Evolutionary conservation across 108 stramenopile genomes (phyloP).

Genomic region (Pseudonitzschia delicatissima): DNA sequence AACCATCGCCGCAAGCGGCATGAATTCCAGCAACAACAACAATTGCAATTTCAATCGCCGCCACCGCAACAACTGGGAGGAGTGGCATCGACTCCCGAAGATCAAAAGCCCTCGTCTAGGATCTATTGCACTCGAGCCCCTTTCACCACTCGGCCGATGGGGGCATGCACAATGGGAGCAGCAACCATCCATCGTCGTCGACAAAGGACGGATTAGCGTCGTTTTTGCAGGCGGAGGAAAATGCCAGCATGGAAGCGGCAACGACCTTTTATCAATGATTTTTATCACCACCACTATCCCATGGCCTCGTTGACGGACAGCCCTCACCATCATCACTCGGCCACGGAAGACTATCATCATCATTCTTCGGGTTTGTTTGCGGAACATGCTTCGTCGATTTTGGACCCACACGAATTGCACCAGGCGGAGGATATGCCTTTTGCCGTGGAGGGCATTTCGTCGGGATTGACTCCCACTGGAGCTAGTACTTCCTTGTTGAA

Average conservation of each 20-base stretch:
- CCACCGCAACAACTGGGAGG: neutral
- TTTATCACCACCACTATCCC: constrained; percentile 15
- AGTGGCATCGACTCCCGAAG: neutral
- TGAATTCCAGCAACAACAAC: neutral
- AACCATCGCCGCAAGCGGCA: constrained; percentile 2
- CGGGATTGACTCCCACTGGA: neutral
- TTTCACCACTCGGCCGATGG: constrained; percentile 24
- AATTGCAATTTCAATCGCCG: neutral
- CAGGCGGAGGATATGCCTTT: constrained; percentile 57
- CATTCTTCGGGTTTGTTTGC: neutral
- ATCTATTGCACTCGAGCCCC: constrained; percentile 52
- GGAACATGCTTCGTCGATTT: too few relatives aligned
- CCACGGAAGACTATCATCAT: neutral
- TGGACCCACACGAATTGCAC: neutral
- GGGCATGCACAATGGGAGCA: neutral
- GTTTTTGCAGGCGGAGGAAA: constrained; percentile 4
- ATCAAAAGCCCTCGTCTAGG: constrained; percentile 44
- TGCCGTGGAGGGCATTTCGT: constrained; percentile 38
- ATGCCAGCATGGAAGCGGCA: constrained; percentile 5
- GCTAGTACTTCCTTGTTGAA: neutral
- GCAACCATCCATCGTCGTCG: constrained; percentile 8
- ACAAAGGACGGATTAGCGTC: neutral
- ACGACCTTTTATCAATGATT: constrained; percentile 15
- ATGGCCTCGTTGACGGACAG: neutral
- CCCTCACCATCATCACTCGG: neutral